Evolutionary conservation across 2,329 filamentous ascomycete genomes (phyloP).

Genomic region (Pseudogymnoascus sp.): DNA sequence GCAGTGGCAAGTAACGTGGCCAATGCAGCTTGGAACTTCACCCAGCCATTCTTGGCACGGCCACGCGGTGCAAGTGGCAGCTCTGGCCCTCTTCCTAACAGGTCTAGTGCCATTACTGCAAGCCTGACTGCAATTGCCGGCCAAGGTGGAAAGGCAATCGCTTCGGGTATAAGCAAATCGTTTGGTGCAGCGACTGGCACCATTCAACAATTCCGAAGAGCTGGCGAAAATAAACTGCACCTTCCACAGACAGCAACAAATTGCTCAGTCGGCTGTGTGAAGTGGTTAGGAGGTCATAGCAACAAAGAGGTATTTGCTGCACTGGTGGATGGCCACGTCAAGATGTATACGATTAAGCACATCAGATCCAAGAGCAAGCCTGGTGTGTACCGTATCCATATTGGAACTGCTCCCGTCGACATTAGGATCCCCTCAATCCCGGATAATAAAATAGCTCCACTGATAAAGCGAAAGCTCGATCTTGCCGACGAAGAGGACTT

Average conservation of each 20-base stretch:
- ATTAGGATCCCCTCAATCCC: slow-evolving; percentile 58
- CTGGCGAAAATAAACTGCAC: slow-evolving; percentile 66
- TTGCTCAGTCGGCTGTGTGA: slow-evolving; percentile 53
- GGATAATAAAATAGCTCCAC: slow-evolving; percentile 50
- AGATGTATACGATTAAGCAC: slow-evolving; percentile 46
- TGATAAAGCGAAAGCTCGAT: slow-evolving; percentile 49
- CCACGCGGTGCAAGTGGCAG: slow-evolving; percentile 26
- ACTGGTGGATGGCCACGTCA: slow-evolving; percentile 53
- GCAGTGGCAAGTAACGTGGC: slow-evolving; percentile 29
- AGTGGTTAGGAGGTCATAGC: slow-evolving; percentile 54
- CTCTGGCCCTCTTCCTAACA: slow-evolving; percentile 12
- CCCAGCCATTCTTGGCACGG: slow-evolving; percentile 26
- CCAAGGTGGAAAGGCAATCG: slow-evolving; percentile 66
- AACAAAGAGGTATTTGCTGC: slow-evolving; percentile 53
- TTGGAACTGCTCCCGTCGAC: slow-evolving; percentile 55
- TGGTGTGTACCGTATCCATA: slow-evolving; percentile 45
- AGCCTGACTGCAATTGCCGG: slow-evolving; percentile 44
- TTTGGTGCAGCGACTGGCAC: slow-evolving; percentile 62
- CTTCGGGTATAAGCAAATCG: slow-evolving; percentile 66
- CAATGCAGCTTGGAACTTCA: slow-evolving; percentile 27
- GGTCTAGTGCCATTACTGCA: slow-evolving; percentile 23
- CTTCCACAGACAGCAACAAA: slow-evolving; percentile 50
- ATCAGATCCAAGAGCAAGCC: slow-evolving; percentile 45
- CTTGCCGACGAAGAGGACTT: slow-evolving; percentile 31
- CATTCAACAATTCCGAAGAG: slow-evolving; percentile 65